Base-by-base conservation (phyloP, 164 flowering plant species). In the Macadamia integrifolia region DNA sequence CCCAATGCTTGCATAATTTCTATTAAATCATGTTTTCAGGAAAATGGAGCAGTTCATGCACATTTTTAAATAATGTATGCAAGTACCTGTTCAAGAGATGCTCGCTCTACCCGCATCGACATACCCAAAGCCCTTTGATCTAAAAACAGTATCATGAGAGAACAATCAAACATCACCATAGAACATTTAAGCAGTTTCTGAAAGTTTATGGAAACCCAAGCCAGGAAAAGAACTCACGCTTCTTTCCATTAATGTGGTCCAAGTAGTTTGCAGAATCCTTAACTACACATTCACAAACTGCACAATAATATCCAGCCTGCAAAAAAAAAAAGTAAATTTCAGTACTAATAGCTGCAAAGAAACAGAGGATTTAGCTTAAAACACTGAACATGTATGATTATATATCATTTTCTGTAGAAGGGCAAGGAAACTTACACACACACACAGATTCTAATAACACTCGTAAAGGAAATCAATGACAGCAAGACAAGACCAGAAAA, bases 171-270 rank as follows among this genome's bases (percentile, higher is more conserved):
- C 12, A 61, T 61, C 7, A 44, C 13, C 43, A n/a, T 60, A 57
- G 3, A 58, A 13, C 60, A 29, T 23, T 11, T 40, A 35, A 61
- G 31, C 52, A 6, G 44, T 58, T 57, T 56, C 28, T 58, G 43
- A 58, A 68, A 40, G 30, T 58, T 60, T 49, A 60, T 44, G 6
- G 30, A 64, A 62, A 66, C 13, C 53, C 1, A 15, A 3, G 10
- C 52, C 44, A 23, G 35, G 61, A 56, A 28, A 43, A 42, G 40
- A 9, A 74, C 91, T 46, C 84, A 92, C 97, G 97, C 76, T 92
- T 94, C 81, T 94, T 94, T 60, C 99, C 99, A 88, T 92, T 92
- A 58, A 94, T 94, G 70, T 94, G 99, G 78, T 94, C 99, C 86
- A 94, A 80, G 80, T 89, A 94, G 80, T 92, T 92, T 59, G 99